Evolutionary conservation across 2,329 filamentous ascomycete species (phyloP).

Genomic region (Penicillium sp.): DNA sequence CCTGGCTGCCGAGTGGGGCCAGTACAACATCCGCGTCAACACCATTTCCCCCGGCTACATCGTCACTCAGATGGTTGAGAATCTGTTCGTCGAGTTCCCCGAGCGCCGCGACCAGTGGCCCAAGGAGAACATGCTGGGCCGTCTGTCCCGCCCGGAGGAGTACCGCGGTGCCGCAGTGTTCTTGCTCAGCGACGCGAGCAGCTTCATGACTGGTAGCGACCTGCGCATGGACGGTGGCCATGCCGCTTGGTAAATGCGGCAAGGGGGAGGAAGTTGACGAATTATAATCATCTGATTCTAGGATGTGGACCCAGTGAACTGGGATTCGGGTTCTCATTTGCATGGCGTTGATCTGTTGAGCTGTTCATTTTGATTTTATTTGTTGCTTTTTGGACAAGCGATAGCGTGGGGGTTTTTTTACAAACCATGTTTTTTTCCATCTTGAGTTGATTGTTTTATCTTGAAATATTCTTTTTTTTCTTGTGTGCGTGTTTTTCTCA

Average conservation of each 20-base stretch:
- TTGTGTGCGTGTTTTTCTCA: constrained; percentile 10
- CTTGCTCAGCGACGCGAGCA: constrained; percentile 56
- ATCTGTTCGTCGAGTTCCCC: constrained; percentile 66
- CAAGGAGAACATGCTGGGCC: constrained; percentile 81
- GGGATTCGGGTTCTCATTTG: constrained; percentile 18
- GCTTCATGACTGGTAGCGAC: constrained; percentile 63
- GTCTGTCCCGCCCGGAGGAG: constrained; percentile 70
- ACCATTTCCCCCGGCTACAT: constrained; percentile 57
- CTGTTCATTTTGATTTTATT: constrained; percentile 11
- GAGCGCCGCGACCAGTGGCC: constrained; percentile 82
- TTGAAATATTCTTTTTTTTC: background rate
- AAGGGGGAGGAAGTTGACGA: background rate
- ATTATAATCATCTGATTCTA: constrained; percentile 14
- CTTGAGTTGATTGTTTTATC: background rate
- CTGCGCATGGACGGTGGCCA: constrained; percentile 62
- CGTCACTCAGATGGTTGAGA: constrained; percentile 54
- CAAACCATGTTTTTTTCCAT: background rate
- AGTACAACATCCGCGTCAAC: constrained; percentile 57
- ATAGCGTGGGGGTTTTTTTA: background rate
- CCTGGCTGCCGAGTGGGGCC: constrained; percentile 57
- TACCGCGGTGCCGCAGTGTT: constrained; percentile 65
- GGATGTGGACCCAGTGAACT: background rate
- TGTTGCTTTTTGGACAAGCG: constrained; percentile 2
- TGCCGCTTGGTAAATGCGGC: constrained; percentile 55
- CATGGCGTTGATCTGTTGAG: constrained; percentile 24